Conservation (phyloP, 441 rosid genomes). For the Gossypium trilobum region DNA sequence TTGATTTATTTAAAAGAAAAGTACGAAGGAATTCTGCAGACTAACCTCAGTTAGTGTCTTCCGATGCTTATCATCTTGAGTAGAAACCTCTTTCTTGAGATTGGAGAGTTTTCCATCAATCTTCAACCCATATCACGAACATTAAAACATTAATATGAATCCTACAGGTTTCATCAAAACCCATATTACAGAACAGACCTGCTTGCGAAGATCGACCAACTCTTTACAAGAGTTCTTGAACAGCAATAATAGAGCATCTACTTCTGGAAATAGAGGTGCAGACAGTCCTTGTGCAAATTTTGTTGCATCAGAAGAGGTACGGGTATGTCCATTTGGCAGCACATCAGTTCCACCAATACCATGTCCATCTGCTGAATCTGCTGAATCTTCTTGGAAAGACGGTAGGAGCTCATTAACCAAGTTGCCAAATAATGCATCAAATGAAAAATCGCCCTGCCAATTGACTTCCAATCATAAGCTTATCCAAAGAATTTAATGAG, state of each 20-base stretch:
- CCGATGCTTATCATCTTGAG: constrained; percentile 88
- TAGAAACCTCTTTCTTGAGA: constrained; percentile 83
- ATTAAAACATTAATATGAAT: constrained; percentile 13
- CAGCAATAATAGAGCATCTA: constrained; percentile 69
- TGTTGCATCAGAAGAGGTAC: constrained; percentile 48
- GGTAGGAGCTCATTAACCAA: constrained; percentile 80
- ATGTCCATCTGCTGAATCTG: constrained; percentile 54
- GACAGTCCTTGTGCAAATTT: constrained; percentile 45
- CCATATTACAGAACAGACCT: constrained; percentile 35
- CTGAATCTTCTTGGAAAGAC: constrained; percentile 74
- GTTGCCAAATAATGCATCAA: constrained; percentile 89
- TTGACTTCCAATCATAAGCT: constrained; percentile 3
- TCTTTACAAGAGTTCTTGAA: constrained; percentile 86
- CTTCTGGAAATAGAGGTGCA: constrained; percentile 86
- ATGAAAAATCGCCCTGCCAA: constrained; percentile 87
- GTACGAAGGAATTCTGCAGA: constrained; percentile 7
- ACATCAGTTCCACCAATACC: constrained; percentile 53
- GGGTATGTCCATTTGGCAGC: constrained; percentile 57
- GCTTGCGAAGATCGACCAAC: constrained; percentile 81
- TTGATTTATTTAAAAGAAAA: background rate
- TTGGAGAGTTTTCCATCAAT: constrained; percentile 79
- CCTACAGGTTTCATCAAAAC: background rate
- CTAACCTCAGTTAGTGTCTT: constrained; percentile 88
- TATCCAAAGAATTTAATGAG: background rate
- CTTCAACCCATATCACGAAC: constrained; percentile 34